A percentile compares a stretch with the other conserved stretches of the same genome.
Conservation (phyloP, 129 eudicot species). For the Erigeron canadensis region DNA sequence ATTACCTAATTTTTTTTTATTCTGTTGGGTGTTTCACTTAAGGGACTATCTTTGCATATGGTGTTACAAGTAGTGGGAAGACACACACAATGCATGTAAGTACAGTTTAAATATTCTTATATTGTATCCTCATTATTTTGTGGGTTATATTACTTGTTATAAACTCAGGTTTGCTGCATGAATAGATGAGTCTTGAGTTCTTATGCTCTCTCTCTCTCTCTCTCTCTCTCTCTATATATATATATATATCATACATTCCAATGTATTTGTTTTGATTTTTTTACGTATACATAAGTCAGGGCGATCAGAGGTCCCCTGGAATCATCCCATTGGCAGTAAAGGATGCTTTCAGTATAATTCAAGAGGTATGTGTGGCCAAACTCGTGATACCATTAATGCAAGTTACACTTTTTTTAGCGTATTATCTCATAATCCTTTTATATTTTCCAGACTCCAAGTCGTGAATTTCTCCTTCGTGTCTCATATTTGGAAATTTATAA, state of each 20-base stretch:
- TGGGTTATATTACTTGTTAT: conserved; percentile 3
- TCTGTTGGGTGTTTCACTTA: conserved; percentile 19
- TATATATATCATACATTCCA: conserved; percentile 18
- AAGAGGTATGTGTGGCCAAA: conserved; percentile 59
- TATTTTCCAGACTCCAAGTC: conserved; percentile 78
- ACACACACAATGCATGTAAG: conserved; percentile 99
- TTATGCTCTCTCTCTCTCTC: background rate
- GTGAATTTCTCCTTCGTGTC: conserved; percentile 97
- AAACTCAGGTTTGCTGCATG: conserved; percentile 20
- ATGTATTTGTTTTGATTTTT: conserved; percentile 26
- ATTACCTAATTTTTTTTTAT: conserved; percentile 8
- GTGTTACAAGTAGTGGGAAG: conserved; percentile 99
- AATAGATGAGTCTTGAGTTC: conserved; percentile 11
- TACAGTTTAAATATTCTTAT: background rate
- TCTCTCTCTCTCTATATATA: background rate
- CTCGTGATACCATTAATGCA: conserved; percentile 8
- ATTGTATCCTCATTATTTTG: conserved; percentile 3
- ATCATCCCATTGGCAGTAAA: conserved; percentile 95
- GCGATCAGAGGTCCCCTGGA: conserved; percentile 99
- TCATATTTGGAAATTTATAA: conserved; percentile 97
- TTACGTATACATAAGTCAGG: conserved; percentile 48
- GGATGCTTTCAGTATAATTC: conserved; percentile 97
- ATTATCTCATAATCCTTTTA: conserved; percentile 14
- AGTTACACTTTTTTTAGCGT: conserved; percentile 20
- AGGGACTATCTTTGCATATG: conserved; percentile 99